These are phyloP conservation scores for baker's yeast (Saccharomyces cerevisiae) DNA, from an alignment of 805 yeast genomes.

Conservation along the genomic window DNA sequence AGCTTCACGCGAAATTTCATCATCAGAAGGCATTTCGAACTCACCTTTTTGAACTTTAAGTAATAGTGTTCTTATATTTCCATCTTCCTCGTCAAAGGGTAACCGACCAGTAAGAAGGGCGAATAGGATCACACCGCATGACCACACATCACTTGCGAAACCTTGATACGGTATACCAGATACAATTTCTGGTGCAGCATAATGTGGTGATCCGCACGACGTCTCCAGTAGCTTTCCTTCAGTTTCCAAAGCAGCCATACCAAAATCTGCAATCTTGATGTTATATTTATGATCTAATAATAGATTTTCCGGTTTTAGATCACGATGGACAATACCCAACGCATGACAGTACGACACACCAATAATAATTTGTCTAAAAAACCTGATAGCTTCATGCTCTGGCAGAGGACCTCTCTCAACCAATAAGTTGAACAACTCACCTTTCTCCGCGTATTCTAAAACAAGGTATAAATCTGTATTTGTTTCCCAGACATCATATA, in stretches of 20 bases:
- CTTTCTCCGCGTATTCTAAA: constrained; percentile 93
- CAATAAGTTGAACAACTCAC: constrained; percentile 87
- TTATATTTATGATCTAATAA: constrained; percentile 73
- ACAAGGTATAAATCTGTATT: constrained; percentile 77
- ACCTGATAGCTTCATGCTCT: constrained; percentile 82
- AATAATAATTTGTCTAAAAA: constrained; percentile 76
- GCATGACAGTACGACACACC: constrained; percentile 83
- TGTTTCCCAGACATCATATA: constrained; percentile 84
- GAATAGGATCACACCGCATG: constrained; percentile 90
- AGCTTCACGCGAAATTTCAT: constrained; percentile 73
- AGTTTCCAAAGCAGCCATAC: constrained; percentile 96
- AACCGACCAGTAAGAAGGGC: constrained; percentile 90
- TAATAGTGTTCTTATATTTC: constrained; percentile 77
- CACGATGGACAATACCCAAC: constrained; percentile 82
- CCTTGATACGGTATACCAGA: constrained; percentile 94
- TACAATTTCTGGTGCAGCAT: constrained; percentile 96
- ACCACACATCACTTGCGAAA: constrained; percentile 96
- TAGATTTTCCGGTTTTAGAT: constrained; percentile 74
- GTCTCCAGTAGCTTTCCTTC: constrained; percentile 79
- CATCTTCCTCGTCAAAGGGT: constrained; percentile 83
- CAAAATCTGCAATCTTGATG: constrained; percentile 95
- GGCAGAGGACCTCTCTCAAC: constrained; percentile 83
- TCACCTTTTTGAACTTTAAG: constrained; percentile 87
- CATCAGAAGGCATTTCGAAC: constrained; percentile 71
- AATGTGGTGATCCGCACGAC: constrained; percentile 96